Evolutionary conservation across 495 filamentous ascomycete genomes (phyloP).

Genomic region (Penicillium diatomitis): DNA sequence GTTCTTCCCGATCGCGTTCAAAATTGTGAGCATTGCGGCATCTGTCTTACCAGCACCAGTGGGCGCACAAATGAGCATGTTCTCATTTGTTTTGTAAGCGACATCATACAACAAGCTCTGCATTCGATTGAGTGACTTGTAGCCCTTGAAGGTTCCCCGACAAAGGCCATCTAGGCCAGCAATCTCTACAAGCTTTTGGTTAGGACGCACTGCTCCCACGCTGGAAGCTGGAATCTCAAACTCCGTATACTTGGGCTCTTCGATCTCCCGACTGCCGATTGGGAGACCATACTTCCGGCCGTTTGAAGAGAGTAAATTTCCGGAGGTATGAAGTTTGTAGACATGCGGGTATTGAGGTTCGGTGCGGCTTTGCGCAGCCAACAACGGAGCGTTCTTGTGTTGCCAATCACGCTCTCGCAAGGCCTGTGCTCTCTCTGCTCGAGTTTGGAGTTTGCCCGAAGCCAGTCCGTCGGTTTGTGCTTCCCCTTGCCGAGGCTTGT

Average conservation of each 20-base stretch:
- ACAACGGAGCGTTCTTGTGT: slow-evolving; percentile 69
- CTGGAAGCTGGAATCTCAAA: slow-evolving; percentile 73
- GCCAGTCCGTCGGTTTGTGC: slow-evolving; percentile 43
- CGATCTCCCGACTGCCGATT: slow-evolving; percentile 49
- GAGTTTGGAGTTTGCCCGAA: slow-evolving; percentile 54
- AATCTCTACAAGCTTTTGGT: slow-evolving; percentile 68
- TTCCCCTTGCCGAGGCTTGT: slow-evolving; percentile 23
- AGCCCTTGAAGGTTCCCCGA: slow-evolving; percentile 83
- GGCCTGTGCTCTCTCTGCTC: slow-evolving; percentile 65
- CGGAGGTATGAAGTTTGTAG: slow-evolving; percentile 69
- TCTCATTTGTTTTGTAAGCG: slow-evolving; percentile 90
- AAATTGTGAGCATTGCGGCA: slow-evolving; percentile 90
- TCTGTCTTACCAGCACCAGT: slow-evolving; percentile 99
- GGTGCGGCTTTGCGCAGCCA: slow-evolving; percentile 50
- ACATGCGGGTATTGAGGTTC: slow-evolving; percentile 81
- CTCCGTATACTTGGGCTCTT: slow-evolving; percentile 75
- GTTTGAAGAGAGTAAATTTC: slow-evolving; percentile 67
- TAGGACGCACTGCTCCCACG: slow-evolving; percentile 61
- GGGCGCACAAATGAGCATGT: slow-evolving; percentile 97
- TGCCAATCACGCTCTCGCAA: slow-evolving; percentile 65
- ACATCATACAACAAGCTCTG: slow-evolving; percentile 94
- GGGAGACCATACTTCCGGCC: slow-evolving; percentile 75
- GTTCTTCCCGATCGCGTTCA: slow-evolving; percentile 84
- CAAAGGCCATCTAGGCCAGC: slow-evolving; percentile 83
- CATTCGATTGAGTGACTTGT: slow-evolving; percentile 92